Conservation (phyloP, 148 eudicot genomes). For the Talinum fruticosum region DNA sequence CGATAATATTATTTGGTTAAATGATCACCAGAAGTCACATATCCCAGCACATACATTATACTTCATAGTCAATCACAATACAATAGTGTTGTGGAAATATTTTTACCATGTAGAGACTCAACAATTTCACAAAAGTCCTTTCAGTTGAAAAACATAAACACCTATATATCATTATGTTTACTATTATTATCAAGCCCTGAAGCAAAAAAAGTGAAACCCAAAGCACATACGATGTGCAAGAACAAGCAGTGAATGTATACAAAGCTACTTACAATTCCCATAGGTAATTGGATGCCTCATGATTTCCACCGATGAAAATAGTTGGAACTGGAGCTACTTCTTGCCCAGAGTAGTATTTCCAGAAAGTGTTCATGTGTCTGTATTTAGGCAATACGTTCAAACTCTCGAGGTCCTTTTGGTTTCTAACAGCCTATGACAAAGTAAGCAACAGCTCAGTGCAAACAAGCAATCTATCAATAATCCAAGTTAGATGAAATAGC, state of each 20-base stretch:
- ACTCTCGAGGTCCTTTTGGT: constrained; percentile 81
- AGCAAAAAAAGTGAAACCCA: background rate
- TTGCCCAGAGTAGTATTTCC: constrained; percentile 96
- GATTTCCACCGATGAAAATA: constrained; percentile 95
- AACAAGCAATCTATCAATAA: background rate
- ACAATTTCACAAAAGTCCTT: too few relatives aligned
- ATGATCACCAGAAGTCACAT: background rate
- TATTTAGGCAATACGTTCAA: constrained; percentile 68
- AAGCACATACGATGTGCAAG: background rate
- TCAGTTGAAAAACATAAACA: background rate
- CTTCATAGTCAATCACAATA: background rate
- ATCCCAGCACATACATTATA: background rate
- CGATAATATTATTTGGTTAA: background rate
- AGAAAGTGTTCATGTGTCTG: constrained; percentile 81
- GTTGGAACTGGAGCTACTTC: constrained; percentile 94
- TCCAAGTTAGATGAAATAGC: background rate
- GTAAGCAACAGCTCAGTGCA: background rate
- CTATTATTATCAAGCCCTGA: background rate
- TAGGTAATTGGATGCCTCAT: constrained; percentile 93
- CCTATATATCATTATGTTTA: background rate
- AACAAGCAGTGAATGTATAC: background rate
- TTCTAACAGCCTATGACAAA: constrained; percentile 84
- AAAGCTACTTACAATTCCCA: constrained; percentile 87
- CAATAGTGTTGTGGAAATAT: background rate
- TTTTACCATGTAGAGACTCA: background rate